A percentile compares a stretch with the other conserved stretches of the same genome.
Evolutionary conservation across 2,329 filamentous ascomycete genomes (phyloP).

Genomic region (Hypoxylon sp.): DNA sequence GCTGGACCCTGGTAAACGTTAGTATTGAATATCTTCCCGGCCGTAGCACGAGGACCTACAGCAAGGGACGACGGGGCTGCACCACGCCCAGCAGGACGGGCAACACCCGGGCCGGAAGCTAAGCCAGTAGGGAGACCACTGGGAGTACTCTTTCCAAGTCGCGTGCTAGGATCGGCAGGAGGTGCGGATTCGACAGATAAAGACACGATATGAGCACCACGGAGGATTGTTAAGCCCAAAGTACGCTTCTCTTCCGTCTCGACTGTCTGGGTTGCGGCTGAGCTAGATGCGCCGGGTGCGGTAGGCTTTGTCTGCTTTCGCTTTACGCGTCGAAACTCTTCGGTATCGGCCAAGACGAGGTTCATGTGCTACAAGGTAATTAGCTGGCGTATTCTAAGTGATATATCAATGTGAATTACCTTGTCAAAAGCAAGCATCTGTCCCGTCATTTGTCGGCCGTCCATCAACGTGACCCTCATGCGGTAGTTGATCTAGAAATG

Average conservation of each 20-base stretch:
- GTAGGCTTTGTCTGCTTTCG: slow-evolving; percentile 82
- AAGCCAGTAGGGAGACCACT: slow-evolving; percentile 79
- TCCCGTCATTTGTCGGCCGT: slow-evolving; percentile 95
- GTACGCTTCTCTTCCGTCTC: slow-evolving; percentile 98
- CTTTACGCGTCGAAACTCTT: slow-evolving; percentile 95
- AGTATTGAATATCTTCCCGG: slow-evolving; percentile 36
- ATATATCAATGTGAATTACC: slow-evolving; percentile 63
- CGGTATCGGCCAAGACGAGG: slow-evolving; percentile 96
- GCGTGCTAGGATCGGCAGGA: slow-evolving; percentile 90
- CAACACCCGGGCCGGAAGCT: slow-evolving; percentile 88
- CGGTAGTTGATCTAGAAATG: slow-evolving; percentile 92
- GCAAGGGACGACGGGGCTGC: slow-evolving; percentile 82
- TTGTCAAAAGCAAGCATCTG: slow-evolving; percentile 99
- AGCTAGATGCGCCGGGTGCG: slow-evolving; percentile 73
- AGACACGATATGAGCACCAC: slow-evolving; percentile 94
- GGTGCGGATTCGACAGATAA: slow-evolving; percentile 96
- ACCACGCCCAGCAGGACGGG: slow-evolving; percentile 91
- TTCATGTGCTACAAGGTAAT: slow-evolving; percentile 87
- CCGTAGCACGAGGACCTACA: slow-evolving; percentile 61
- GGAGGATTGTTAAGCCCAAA: slow-evolving; percentile 93
- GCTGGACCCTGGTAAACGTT: slow-evolving; percentile 75
- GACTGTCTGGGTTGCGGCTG: slow-evolving; percentile 73
- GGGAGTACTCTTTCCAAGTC: slow-evolving; percentile 83
- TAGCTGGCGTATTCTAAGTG: slow-evolving; percentile 4
- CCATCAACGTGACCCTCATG: slow-evolving; percentile 96